Conservation (phyloP, 2,329 filamentous ascomycete species). For the Raffaelea albimanens region DNA sequence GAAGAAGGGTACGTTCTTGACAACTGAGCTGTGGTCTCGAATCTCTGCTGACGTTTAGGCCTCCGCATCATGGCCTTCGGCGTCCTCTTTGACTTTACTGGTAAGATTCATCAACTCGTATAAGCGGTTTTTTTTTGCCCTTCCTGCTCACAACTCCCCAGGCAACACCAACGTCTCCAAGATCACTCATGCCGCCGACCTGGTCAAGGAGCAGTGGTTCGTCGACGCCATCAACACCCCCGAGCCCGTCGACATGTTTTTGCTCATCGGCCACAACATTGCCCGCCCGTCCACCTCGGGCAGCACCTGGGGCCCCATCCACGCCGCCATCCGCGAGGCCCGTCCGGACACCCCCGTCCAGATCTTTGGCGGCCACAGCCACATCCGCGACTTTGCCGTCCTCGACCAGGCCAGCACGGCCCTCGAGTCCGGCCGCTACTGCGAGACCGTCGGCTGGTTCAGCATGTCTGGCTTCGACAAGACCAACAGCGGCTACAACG, state of each 20-base stretch:
- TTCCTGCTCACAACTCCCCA: background rate
- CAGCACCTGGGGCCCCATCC: conserved; percentile 36
- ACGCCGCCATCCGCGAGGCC: conserved; percentile 46
- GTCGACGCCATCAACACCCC: conserved; percentile 39
- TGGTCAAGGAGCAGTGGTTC: conserved; percentile 52
- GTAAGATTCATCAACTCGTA: conserved; percentile 18
- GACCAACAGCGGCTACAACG: conserved; percentile 30
- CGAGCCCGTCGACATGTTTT: conserved; percentile 52
- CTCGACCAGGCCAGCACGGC: conserved; percentile 53
- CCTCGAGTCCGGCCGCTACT: conserved; percentile 56
- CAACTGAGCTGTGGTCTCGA: too few relatives aligned
- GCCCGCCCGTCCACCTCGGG: conserved; percentile 32
- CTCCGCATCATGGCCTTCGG: conserved; percentile 35
- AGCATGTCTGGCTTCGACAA: conserved; percentile 51
- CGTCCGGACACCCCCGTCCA: conserved; percentile 52
- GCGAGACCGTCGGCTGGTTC: conserved; percentile 59
- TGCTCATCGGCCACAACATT: conserved; percentile 56
- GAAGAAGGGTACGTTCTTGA: conserved; percentile 14
- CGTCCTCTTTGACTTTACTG: conserved; percentile 35
- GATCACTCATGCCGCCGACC: conserved; percentile 42
- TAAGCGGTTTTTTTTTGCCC: conserved; percentile 10
- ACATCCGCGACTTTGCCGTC: conserved; percentile 55
- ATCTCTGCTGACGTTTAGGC: conserved; percentile 14
- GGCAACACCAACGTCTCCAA: conserved; percentile 54
- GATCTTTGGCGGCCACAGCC: conserved; percentile 55